These are phyloP conservation scores for Entrophospora sp. DNA, from an alignment of 192 early-diverging fungal species.

Conservation along the genomic window DNA sequence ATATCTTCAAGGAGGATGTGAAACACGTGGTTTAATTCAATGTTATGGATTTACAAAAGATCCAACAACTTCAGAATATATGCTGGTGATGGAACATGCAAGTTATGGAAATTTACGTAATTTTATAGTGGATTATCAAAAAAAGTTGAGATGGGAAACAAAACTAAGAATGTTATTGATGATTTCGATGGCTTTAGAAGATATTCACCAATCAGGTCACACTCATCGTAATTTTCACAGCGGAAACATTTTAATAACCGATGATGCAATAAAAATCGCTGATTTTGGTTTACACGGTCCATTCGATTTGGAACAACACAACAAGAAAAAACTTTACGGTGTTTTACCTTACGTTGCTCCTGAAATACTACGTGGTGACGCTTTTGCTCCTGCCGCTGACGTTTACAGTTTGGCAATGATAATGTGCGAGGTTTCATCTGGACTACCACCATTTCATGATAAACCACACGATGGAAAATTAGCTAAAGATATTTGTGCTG, in stretches of 20 bases:
- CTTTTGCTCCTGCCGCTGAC: neutral
- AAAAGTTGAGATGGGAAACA: neutral
- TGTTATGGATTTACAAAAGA: slow-evolving; percentile 8
- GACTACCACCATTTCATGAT: neutral
- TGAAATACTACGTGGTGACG: slow-evolving; percentile 3
- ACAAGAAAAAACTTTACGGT: neutral
- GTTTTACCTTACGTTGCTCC: slow-evolving; percentile 1
- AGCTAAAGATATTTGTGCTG: neutral
- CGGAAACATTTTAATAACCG: slow-evolving; percentile 13
- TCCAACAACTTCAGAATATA: neutral
- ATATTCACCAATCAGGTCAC: slow-evolving; percentile 11
- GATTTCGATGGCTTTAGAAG: neutral
- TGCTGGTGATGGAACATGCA: neutral
- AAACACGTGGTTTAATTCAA: neutral
- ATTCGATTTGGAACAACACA: neutral
- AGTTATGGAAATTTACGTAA: neutral
- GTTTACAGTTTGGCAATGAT: slow-evolving; percentile 5
- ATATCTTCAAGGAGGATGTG: neutral
- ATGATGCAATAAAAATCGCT: neutral
- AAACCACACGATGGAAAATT: neutral
- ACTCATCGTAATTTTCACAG: slow-evolving; percentile 14
- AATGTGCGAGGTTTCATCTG: neutral
- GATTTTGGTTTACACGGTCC: neutral
- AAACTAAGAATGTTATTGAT: neutral
- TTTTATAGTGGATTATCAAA: neutral